These are phyloP conservation scores for Hypoxylon fragiforme DNA, from an alignment of 495 filamentous ascomycete genomes.

Conservation along the genomic window DNA sequence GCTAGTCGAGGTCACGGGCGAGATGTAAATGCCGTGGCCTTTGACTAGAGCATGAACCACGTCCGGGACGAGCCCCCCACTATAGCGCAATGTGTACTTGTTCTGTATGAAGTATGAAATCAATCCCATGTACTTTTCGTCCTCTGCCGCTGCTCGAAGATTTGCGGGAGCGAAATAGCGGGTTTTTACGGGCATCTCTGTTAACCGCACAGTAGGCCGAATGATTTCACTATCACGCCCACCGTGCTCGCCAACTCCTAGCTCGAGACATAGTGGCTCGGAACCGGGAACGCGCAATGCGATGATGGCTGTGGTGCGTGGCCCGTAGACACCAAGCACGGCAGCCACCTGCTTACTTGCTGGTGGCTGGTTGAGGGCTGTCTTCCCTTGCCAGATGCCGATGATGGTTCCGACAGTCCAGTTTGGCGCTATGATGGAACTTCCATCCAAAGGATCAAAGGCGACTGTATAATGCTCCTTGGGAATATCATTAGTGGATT, in stretches of 20 bases:
- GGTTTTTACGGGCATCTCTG: constrained; percentile 36
- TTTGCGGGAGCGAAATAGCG: constrained; percentile 60
- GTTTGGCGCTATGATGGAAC: constrained; percentile 57
- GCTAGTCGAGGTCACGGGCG: constrained; percentile 48
- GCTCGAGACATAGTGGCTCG: constrained; percentile 44
- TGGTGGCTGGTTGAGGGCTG: constrained; percentile 45
- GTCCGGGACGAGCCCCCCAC: constrained; percentile 58
- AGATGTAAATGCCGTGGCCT: constrained; percentile 56
- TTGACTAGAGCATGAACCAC: constrained; percentile 55
- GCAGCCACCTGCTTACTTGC: constrained; percentile 45
- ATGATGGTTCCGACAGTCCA: constrained; percentile 59
- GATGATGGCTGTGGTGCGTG: constrained; percentile 53
- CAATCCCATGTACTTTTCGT: constrained; percentile 46
- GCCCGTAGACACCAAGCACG: constrained; percentile 55
- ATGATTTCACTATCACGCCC: constrained; percentile 37
- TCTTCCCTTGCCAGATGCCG: constrained; percentile 52
- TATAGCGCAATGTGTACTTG: constrained; percentile 55
- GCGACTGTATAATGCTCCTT: constrained; percentile 56
- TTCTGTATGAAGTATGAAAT: constrained; percentile 45
- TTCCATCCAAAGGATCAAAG: constrained; percentile 59
- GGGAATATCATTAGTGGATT: background rate
- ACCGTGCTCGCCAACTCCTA: constrained; percentile 39
- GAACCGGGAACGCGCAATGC: constrained; percentile 46
- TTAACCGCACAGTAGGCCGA: constrained; percentile 37
- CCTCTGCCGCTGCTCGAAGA: constrained; percentile 50